Percentiles rank a stretch among this genome's conserved stretches.
These are phyloP conservation scores for Coprinellus aureogranulatus DNA, from an alignment of 768 basidiomycete species.

Conservation along the genomic window DNA sequence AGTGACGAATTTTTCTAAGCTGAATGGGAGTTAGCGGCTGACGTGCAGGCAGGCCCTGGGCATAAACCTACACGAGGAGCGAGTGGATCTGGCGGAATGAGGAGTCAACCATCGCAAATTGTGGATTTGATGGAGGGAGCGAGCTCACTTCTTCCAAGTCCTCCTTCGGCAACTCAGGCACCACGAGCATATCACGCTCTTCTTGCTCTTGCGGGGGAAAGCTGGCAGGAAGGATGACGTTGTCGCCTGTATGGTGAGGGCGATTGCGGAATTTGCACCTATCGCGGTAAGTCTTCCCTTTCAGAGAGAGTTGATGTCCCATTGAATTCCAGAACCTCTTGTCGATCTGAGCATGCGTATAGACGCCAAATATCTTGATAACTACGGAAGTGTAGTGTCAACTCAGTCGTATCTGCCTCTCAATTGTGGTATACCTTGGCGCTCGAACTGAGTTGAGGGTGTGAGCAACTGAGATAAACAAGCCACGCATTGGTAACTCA, in stretches of 20 bases:
- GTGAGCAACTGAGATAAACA: background rate
- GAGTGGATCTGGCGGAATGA: constrained; percentile 51
- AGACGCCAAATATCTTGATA: constrained; percentile 37
- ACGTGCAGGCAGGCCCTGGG: background rate
- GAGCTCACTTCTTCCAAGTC: constrained; percentile 46
- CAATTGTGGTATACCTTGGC: constrained; percentile 22
- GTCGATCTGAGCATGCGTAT: constrained; percentile 39
- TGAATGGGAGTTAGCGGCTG: constrained; percentile 10
- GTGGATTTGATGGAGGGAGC: background rate
- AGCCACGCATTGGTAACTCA: constrained; percentile 11
- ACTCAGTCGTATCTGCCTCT: background rate
- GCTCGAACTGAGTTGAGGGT: constrained; percentile 20
- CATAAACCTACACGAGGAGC: constrained; percentile 50
- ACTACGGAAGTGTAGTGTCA: constrained; percentile 15
- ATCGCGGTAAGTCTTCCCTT: constrained; percentile 48
- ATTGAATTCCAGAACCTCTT: constrained; percentile 38
- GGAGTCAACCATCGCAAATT: background rate
- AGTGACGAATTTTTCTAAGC: constrained; percentile 46
- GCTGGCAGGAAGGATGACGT: constrained; percentile 49
- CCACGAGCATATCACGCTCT: constrained; percentile 14
- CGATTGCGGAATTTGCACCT: constrained; percentile 47
- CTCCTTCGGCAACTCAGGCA: constrained; percentile 38
- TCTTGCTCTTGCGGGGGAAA: constrained; percentile 39
- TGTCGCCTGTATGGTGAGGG: constrained; percentile 27
- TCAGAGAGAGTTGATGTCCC: constrained; percentile 34